phyloP scores from a whole-genome alignment of 768 basidiomycete species.

The Serendipita vermifera region DNA sequence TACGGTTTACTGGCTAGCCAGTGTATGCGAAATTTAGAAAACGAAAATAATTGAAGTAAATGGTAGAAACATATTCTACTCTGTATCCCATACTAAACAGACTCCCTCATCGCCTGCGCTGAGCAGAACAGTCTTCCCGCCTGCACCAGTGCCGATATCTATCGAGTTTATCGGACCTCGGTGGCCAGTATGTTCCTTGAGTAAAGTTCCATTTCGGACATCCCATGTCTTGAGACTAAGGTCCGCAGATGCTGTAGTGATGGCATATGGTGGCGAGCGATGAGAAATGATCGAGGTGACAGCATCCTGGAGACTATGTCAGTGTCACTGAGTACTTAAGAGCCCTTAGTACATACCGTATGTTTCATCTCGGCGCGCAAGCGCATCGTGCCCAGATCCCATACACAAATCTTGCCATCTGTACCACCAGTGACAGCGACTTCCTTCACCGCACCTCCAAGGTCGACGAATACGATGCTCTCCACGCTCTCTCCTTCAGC shows the following conservation, averaged over 20 bases:
- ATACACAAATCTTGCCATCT: constrained; percentile 87
- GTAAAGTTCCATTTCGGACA: constrained; percentile 61
- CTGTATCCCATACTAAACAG: constrained; percentile 72
- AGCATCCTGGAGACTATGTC: constrained; percentile 70
- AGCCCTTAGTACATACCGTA: constrained; percentile 55
- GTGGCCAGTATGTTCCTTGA: constrained; percentile 77
- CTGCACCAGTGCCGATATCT: constrained; percentile 54
- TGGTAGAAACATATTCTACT: constrained; percentile 18
- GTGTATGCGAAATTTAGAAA: too few relatives aligned
- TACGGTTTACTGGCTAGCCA: too few relatives aligned
- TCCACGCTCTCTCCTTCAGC: constrained; percentile 81
- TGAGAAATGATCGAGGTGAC: constrained; percentile 68
- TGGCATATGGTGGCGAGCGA: constrained; percentile 51
- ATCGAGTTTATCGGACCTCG: constrained; percentile 50
- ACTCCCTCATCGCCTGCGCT: constrained; percentile 86
- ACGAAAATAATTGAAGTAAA: too few relatives aligned
- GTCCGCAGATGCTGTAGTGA: constrained; percentile 83
- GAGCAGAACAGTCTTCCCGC: constrained; percentile 55
- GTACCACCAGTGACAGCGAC: constrained; percentile 79
- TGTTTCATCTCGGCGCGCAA: constrained; percentile 73
- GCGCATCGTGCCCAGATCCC: constrained; percentile 84
- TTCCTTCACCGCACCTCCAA: constrained; percentile 39
- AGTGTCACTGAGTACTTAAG: too few relatives aligned
- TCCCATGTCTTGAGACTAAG: constrained; percentile 86
- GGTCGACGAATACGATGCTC: constrained; percentile 68